These are phyloP conservation scores for Begonia fuchsioides DNA, from an alignment of 306 rosid species.

Conservation along the genomic window DNA sequence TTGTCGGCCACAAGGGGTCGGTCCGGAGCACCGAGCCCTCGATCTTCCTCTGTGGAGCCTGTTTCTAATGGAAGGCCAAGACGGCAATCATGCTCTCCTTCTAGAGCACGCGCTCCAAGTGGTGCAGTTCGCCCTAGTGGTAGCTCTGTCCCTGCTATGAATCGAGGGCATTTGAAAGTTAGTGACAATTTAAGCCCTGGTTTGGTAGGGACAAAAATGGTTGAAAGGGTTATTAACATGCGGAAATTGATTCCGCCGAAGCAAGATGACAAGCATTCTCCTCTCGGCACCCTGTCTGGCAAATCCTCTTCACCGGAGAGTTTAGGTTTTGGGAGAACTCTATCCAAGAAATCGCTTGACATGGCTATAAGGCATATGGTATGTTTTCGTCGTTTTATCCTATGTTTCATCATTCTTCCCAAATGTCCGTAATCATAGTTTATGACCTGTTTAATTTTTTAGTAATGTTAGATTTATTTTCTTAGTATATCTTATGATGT, in stretches of 20 bases:
- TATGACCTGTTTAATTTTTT: no score
- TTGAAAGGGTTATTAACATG: constrained; percentile 86
- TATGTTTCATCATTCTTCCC: background rate
- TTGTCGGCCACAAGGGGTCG: constrained; percentile 81
- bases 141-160: constrained; percentile 73
- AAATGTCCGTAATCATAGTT: no score
- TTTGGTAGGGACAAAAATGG: constrained; percentile 80
- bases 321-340: constrained; percentile 79
- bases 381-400: constrained; percentile 5
- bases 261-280: constrained; percentile 72
- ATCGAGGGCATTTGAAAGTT: constrained; percentile 44
- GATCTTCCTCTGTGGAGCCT: constrained; percentile 88
- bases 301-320: constrained; percentile 82
- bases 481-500: no score
- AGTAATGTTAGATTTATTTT: no score
- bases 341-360: constrained; percentile 90
- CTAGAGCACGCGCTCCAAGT: constrained; percentile 69
- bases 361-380: constrained; percentile 99
- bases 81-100: constrained; percentile 91
- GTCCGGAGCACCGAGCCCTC: constrained; percentile 80
- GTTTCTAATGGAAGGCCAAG: constrained; percentile 61
- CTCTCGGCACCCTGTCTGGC: constrained; percentile 59
- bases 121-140: constrained; percentile 58
- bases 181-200: constrained; percentile 75
- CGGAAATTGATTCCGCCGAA: constrained; percentile 80